Conservation (phyloP, 371 early-diverging fungal species). For the Mucor sp. region DNA sequence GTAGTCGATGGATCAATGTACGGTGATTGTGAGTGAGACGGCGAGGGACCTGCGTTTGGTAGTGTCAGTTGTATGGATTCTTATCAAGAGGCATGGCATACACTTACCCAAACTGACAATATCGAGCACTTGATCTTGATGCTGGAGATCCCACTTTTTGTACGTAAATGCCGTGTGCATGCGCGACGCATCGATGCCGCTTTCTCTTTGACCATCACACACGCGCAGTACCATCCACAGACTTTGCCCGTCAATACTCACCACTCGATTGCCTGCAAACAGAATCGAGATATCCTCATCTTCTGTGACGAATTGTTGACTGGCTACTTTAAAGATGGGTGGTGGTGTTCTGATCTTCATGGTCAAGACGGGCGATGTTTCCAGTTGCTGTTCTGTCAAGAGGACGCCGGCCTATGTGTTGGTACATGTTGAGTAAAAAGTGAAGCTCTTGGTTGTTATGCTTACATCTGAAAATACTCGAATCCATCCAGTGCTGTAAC, state of each 20-base stretch:
- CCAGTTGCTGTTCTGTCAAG: constrained; percentile 59
- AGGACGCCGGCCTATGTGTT: constrained; percentile 46
- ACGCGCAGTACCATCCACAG: constrained; percentile 63
- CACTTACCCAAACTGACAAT: constrained; percentile 53
- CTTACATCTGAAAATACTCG: constrained; percentile 62
- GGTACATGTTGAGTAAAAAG: neutral
- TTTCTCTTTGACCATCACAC: constrained; percentile 47
- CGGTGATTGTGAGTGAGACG: constrained; percentile 6
- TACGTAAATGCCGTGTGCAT: constrained; percentile 58
- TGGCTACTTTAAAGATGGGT: constrained; percentile 31
- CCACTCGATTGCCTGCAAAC: constrained; percentile 52
- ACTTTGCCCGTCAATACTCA: constrained; percentile 65
- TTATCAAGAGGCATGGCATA: neutral
- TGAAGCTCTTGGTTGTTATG: neutral
- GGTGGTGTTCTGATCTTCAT: constrained; percentile 59
- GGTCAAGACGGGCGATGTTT: constrained; percentile 49
- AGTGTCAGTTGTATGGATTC: neutral
- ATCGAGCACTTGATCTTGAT: constrained; percentile 55
- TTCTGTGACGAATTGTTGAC: constrained; percentile 30
- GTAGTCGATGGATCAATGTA: constrained; percentile 14
- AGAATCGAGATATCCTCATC: constrained; percentile 65
- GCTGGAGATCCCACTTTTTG: constrained; percentile 61
- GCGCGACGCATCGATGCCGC: constrained; percentile 46
- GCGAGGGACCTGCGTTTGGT: neutral
- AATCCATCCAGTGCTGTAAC: constrained; percentile 65